Base-by-base conservation (phyloP, 78 protist genomes). In the Chrysochromulina tobinii region DNA sequence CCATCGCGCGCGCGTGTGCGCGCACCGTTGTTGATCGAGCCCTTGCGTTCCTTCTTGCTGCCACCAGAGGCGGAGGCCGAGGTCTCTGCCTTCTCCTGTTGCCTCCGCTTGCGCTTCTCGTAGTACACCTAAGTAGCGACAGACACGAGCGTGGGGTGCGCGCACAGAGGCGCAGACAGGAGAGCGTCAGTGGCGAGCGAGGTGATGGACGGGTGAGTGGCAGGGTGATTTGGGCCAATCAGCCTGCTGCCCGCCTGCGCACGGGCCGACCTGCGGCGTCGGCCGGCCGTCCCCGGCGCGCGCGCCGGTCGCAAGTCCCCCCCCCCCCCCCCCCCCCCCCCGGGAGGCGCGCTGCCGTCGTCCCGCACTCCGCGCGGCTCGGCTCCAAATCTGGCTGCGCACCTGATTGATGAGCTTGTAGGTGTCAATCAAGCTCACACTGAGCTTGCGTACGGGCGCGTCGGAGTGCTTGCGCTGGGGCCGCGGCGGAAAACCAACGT, bases 351-450 rank as follows among this genome's bases (percentile, higher is more conserved):
- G 38, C 38, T 38, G 38, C 38, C 38, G 38, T 38, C 38, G 38
- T 38, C 38, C 38, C 38, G 38, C 38, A 38, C 38, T 38, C 38
- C 38, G 38, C 38, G 38, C 38, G 38, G 38, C 38, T 38, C 38
- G 38, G 38, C 38, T 38, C 38, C 38, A 38, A 38, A 38, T 38
- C 38, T 38, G 38, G 38, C 11, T 11, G 20, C 84, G 84, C 14
- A 85, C 89, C 64, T 89, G 61, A 77, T 96, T 96, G 93, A 96
- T 94, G 64, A 48, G 51, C 53, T 91, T 90, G 92, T 96, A 96
- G 61, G 96, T 94, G 53, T 50, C 77, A 2, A 88, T 61, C 61
- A 88, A 48, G 2, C 14, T 0, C 23, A 88, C 90, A 20, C 53
- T 21, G 38, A 88, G 81, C 90, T 88, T 88, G 9, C 72, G 55